Base-by-base conservation (phyloP, 768 basidiomycete species). In the Leccinellum albellum region DNA sequence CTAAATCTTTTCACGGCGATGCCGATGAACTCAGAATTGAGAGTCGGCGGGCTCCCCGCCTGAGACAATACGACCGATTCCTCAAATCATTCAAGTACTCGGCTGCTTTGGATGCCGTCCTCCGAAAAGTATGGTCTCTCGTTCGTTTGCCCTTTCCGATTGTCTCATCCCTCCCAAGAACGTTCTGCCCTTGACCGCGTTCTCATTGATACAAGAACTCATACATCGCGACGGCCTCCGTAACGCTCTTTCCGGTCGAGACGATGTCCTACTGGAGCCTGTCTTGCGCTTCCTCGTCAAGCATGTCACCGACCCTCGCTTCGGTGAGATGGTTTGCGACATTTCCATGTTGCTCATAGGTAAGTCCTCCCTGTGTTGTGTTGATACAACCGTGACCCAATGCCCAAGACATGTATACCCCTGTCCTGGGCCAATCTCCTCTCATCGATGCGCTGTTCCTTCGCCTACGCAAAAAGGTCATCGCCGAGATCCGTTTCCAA, bases 31-130 rank as follows among this genome's bases (percentile, higher is more conserved):
- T 91, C 54, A 83, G 83, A 61, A 81, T 96, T 15, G 88, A 93
- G 73, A 84, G 79, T 55, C 82, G 82, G 69, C 80, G 87, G 57
- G 82, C 75, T 68, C 86, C 81, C 68, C 81, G 83, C 59, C 74
- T 98, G 48, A 88, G 82, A 70, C 88, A 92, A 54, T 97, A 97
- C 73, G 97, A 99, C 71, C 83, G 83, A 64, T 76, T 92, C 51
- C 77, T 99, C 50, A 98, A 98, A 72, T 79, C 76, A 37, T 99
- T 98, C 80, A 91, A 91, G 67, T 98, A 99, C 72, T 88, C 89
- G 8, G 93, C 93, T 33, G 97, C 97, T 5, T 75, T 99, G 54
- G 96, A 99, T 74, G 85, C 92, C 6, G 94, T 95, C 13, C 73
- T 98, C 56, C 84, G 84, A 65, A 93, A 92, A 79, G 91, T 90